Evolutionary conservation across 179 eudicot genomes (phyloP), one percentile per base, ranked within the genome.

Genomic region (Patellifolia procumbens): DNA sequence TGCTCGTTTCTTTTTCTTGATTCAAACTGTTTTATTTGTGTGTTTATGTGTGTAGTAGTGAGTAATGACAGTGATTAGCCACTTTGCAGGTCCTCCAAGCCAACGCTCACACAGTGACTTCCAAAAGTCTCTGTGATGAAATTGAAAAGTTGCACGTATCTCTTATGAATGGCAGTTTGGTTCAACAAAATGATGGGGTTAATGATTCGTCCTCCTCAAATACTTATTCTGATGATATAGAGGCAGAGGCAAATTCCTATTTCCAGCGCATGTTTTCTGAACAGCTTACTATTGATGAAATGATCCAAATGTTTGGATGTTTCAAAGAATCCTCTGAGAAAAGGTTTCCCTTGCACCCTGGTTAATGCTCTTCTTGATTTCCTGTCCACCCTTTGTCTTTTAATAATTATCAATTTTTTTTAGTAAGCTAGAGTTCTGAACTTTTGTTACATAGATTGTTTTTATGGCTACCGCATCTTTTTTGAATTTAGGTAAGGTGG

Each of bases 261-360:
- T 91, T 93, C 85, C 94, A 90, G 74, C 84, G 88, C 78, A 91
- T 95, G 97, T 95, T 95, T 84, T 86, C 96, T 73, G 96, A 88
- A 63, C 83, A 86, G 74, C 78, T 91, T 83, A 61, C 89, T 22
- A 83, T 89, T 81, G 95, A 88, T 67, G 88, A 85, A 74, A 91
- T 93, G 90, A 90, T 95, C 79, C 86, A 90, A 81, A 95, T 93
- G 99, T 96, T 95, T 81, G 81, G 89, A 13, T 93, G 88, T 66
- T 90, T 89, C 76, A 93, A 91, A 82, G 98, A 91, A 70, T 95
- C 99, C 67, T 32, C 88, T 69, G 91, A 93, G 65, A 80, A 84
- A 74, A 91, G 99, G 99, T 91, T 35, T n/a, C 24, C 22, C 15
- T 56, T 68, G 16, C 43, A 7, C 35, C 60, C 72, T 65, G 13